Base-by-base conservation (phyloP, 495 filamentous ascomycete genomes). In the Aspergillus ostianus region DNA sequence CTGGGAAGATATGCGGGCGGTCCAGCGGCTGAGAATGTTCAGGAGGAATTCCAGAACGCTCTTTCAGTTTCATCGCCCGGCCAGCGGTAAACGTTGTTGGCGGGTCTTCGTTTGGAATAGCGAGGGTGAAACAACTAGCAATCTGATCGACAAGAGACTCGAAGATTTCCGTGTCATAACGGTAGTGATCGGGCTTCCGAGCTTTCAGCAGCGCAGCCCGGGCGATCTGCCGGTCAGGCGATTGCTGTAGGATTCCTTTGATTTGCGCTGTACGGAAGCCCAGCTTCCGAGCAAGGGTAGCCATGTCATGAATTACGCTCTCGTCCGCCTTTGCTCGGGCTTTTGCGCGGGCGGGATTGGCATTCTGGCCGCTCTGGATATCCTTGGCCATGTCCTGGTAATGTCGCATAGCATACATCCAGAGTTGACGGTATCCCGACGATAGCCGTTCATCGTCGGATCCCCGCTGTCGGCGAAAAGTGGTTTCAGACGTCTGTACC, bases 141-240 rank as follows among this genome's bases (percentile, higher is more conserved):
- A 74, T 70, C 21, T 52, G 51, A 47, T 58, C 41, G 46, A 73
- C 52, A 4, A 70, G 57, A 23, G 51, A 29, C 36, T 70, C 55
- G 47, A 74, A 67, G 13, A 57, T 4, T 21, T 55, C 13, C 1
- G 47, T 23, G 48, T 70, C 51, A 51, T 75, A 77, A 30, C 61
- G 60, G 55, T 64, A 77, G 27, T 55, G 58, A 27, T 57, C 51
- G 2, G 62, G 69, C 62, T 71, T 72, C 54, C 68, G 58, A 46
- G 74, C 70, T 47, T 72, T 41, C n/a, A 75, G 58, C 3, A 77
- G 57, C 32, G 71, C 63, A 3, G 36, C 63, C n/a, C 51, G 59
- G 6, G 67, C 64, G 53, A 77, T 74, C 55, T 72, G 54, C 29
- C 63, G 55, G 58, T 77, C 68, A 15, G 70, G 63, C 27, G 60